Evolutionary conservation across 2,329 filamentous ascomycete genomes (phyloP).

Genomic region (Diaporthe ampelina): DNA sequence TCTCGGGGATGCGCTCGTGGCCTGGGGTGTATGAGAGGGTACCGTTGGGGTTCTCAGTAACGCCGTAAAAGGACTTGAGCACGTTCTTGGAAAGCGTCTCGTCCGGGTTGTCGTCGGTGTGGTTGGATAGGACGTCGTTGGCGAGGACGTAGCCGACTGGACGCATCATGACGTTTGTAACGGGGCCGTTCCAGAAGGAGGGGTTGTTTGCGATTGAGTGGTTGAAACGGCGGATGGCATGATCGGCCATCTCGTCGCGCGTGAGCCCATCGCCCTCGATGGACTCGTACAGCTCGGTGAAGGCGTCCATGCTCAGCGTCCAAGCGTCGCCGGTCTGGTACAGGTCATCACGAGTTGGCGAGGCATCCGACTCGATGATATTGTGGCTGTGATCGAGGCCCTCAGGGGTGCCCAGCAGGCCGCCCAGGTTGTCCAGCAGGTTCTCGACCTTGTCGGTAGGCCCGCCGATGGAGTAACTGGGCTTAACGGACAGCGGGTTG

Average conservation of each 20-base stretch:
- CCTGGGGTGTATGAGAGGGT: slow-evolving; percentile 49
- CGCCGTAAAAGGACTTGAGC: slow-evolving; percentile 54
- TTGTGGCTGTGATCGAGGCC: slow-evolving; percentile 48
- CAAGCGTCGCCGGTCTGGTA: slow-evolving; percentile 46
- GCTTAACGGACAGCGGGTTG: slow-evolving; percentile 49
- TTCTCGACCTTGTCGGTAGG: slow-evolving; percentile 1
- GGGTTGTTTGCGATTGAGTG: slow-evolving; percentile 49
- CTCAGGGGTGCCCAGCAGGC: slow-evolving; percentile 43
- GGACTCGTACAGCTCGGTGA: slow-evolving; percentile 45
- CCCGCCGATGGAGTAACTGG: slow-evolving; percentile 60
- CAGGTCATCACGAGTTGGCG: slow-evolving; percentile 46
- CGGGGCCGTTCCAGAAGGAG: slow-evolving; percentile 50
- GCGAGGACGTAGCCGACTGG: slow-evolving; percentile 33
- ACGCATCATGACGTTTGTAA: slow-evolving; percentile 50
- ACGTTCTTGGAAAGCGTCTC: slow-evolving; percentile 53
- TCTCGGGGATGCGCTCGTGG: slow-evolving; percentile 57
- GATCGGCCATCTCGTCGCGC: slow-evolving; percentile 51
- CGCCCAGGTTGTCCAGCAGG: slow-evolving; percentile 37
- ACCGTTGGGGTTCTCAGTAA: slow-evolving; percentile 46
- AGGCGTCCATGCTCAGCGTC: slow-evolving; percentile 43
- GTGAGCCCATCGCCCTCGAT: not conserved
- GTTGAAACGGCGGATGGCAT: slow-evolving; percentile 61
- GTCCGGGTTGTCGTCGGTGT: slow-evolving; percentile 53
- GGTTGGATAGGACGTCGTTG: slow-evolving; percentile 38
- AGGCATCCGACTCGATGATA: slow-evolving; percentile 46